Conservation (phyloP, 192 early-diverging fungal genomes). For the Coemansia sp. region DNA sequence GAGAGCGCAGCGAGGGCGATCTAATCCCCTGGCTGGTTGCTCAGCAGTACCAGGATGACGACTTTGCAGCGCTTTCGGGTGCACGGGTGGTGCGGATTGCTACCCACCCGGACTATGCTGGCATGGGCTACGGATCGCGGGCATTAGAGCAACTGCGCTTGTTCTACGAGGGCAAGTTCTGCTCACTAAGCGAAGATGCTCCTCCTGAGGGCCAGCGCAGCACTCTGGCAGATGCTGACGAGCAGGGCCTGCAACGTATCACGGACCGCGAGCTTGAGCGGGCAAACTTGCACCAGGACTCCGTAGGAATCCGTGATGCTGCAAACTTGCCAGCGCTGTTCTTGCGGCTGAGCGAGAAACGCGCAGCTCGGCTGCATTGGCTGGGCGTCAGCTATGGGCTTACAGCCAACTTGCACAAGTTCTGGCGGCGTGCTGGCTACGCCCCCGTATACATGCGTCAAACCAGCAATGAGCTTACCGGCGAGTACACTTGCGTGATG, state of each 20-base stretch:
- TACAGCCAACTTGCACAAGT: conserved; percentile 85
- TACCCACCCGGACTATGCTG: conserved; percentile 93
- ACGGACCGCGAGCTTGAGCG: conserved; percentile 58
- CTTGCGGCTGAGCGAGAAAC: conserved; percentile 79
- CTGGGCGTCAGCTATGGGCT: conserved; percentile 95
- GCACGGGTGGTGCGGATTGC: conserved; percentile 97
- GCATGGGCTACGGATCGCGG: conserved; percentile 96
- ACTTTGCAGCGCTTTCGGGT: conserved; percentile 91
- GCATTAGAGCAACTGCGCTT: conserved; percentile 80
- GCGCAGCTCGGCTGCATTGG: conserved; percentile 80
- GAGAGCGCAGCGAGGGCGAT: conserved; percentile 86
- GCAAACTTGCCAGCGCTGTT: conserved; percentile 90
- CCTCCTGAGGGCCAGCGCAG: conserved; percentile 25
- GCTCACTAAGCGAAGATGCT: conserved; percentile 57
- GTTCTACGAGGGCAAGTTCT: conserved; percentile 84
- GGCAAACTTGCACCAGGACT: conserved; percentile 65
- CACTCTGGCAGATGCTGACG: conserved; percentile 56
- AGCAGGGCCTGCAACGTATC: conserved; percentile 54
- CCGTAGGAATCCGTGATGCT: conserved; percentile 82
- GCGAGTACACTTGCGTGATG: conserved; percentile 98
- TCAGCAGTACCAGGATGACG: conserved; percentile 94
- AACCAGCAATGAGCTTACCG: conserved; percentile 94
- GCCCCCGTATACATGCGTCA: conserved; percentile 94
- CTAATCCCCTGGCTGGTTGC: conserved; percentile 97
- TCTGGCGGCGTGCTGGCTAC: conserved; percentile 92